A percentile compares a stretch with the other conserved stretches of the same genome.
Conservation (phyloP, 1,139 yeast genomes). For the Suhomyces guaymorum region DNA sequence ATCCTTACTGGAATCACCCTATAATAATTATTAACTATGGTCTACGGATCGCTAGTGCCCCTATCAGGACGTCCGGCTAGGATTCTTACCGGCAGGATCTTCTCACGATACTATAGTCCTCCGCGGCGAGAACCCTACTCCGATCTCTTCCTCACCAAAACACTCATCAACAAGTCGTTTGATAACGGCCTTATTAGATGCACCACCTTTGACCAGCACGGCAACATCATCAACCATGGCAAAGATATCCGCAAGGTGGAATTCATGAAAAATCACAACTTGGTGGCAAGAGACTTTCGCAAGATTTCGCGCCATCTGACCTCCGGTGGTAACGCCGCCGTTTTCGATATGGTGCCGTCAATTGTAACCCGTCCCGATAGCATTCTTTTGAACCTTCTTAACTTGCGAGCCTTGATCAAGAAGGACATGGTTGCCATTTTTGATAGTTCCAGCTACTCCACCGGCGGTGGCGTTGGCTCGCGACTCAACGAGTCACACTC, state of each 20-base stretch:
- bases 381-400: slow-evolving; percentile 42
- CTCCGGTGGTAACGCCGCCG: slow-evolving; percentile 7
- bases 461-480: slow-evolving; percentile 22
- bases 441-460: slow-evolving; percentile 27
- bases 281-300: slow-evolving; percentile 45
- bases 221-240: slow-evolving; percentile 43
- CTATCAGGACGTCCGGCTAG: too few relatives aligned
- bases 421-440: slow-evolving; percentile 42
- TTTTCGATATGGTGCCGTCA: slow-evolving; percentile 46
- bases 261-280: slow-evolving; percentile 38
- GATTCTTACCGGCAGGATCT: too few relatives aligned
- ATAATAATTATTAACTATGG: too few relatives aligned
- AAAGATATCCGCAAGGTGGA: slow-evolving; percentile 38
- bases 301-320: slow-evolving; percentile 36
- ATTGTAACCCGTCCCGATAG: slow-evolving; percentile 38
- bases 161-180: slow-evolving; percentile 21
- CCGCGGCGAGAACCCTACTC: slow-evolving; percentile 15
- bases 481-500: slow-evolving; percentile 39
- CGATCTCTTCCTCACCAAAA: slow-evolving; percentile 26
- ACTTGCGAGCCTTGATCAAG: slow-evolving; percentile 45
- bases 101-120: too few relatives aligned
- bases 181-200: slow-evolving; percentile 51
- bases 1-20: too few relatives aligned
- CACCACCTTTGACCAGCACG: slow-evolving; percentile 49
- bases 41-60: too few relatives aligned